phyloP scores from a whole-genome alignment of 805 yeast genomes.

The Metschnikowia lunata region DNA sequence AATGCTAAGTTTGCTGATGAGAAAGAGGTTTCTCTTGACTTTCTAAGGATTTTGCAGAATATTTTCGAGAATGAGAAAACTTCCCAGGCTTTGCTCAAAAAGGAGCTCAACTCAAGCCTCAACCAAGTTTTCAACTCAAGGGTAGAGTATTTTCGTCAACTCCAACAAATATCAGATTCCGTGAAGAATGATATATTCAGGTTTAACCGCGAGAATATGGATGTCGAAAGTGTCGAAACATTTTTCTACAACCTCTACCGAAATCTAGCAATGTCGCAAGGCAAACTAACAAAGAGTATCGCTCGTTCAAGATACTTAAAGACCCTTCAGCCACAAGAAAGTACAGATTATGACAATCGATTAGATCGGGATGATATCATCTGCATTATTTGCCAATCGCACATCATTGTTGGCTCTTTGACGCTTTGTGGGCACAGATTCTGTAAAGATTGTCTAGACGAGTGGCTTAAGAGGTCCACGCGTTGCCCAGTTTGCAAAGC shows the following conservation, averaged over 20 bases:
- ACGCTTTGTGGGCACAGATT: conserved; percentile 91
- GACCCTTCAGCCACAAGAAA: conserved; percentile 18
- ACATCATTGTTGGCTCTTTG: conserved; percentile 70
- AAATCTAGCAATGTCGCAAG: conserved; percentile 7
- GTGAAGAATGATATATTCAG: conserved; percentile 39
- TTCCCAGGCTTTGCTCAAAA: conserved; percentile 36
- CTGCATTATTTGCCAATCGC: conserved; percentile 76
- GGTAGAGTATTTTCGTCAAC: conserved; percentile 74
- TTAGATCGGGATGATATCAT: conserved; percentile 35
- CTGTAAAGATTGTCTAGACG: conserved; percentile 73
- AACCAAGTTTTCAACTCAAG: conserved; percentile 74
- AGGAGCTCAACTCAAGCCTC: conserved; percentile 47
- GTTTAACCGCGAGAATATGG: conserved; percentile 8
- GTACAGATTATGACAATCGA: conserved; percentile 1
- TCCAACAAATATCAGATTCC: conserved; percentile 83
- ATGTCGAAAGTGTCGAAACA: conserved; percentile 4
- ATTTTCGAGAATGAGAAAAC: conserved; percentile 41
- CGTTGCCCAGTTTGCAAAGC: conserved; percentile 83
- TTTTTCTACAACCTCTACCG: conserved; percentile 5
- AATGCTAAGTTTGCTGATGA: conserved; percentile 17
- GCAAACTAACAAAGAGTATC: conserved; percentile 26
- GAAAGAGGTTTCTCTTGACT: conserved; percentile 15
- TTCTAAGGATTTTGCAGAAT: conserved; percentile 19
- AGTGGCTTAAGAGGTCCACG: conserved; percentile 59
- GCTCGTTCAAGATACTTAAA: conserved; percentile 34